phyloP scores from a whole-genome alignment of 106 monocot genomes.

The Dendrobium catenatum region DNA sequence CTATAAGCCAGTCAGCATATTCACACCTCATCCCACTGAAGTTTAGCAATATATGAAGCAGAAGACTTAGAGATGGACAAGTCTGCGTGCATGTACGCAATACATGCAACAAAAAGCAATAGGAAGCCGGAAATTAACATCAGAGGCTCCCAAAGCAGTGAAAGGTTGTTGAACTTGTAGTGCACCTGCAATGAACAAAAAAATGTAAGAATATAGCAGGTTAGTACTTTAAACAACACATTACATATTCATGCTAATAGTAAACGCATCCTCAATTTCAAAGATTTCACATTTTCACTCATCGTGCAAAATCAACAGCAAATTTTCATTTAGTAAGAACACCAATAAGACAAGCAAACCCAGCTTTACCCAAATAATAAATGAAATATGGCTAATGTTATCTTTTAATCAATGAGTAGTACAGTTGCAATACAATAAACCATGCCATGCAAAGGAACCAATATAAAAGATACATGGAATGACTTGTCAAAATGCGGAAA shows the following conservation, averaged over 20 bases:
- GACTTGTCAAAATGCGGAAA: neutral
- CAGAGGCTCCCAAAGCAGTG: conserved; percentile 69
- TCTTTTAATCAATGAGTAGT: neutral
- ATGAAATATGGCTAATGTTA: neutral
- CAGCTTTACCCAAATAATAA: neutral
- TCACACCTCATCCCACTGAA: conserved; percentile 87
- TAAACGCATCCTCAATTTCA: neutral
- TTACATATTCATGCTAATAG: neutral
- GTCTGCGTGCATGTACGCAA: conserved; percentile 73
- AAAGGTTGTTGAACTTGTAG: conserved; percentile 81
- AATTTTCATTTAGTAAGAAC: neutral
- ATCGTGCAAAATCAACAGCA: neutral
- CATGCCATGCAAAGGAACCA: neutral
- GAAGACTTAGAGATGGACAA: conserved; percentile 91
- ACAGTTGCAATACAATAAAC: neutral
- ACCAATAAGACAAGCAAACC: neutral
- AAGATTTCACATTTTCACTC: neutral
- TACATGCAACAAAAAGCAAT: conserved; percentile 67
- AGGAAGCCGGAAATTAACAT: conserved; percentile 82
- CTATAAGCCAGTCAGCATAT: neutral
- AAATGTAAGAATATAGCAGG: neutral
- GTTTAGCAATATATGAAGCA: conserved; percentile 81
- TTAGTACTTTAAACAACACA: neutral
- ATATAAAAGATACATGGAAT: neutral
- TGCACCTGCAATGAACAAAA: conserved; percentile 34